Evolutionary conservation across 257 asterid genomes (phyloP).

Genomic region (Nicotiana obtusifolia): DNA sequence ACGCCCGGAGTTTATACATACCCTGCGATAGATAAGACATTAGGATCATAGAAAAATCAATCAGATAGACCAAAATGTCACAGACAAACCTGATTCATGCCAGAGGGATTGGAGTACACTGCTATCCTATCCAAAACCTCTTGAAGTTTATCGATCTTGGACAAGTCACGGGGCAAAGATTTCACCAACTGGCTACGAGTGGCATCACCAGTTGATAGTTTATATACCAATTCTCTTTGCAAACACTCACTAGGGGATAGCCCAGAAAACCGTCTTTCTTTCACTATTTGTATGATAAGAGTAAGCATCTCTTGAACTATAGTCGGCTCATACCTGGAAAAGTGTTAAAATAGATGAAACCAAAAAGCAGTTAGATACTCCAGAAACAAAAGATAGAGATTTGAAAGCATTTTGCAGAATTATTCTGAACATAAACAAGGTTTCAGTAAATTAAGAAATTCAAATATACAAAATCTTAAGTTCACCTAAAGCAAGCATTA

Average conservation of each 20-base stretch:
- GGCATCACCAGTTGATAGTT: conserved; percentile 80
- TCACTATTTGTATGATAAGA: conserved; percentile 79
- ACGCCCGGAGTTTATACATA: conserved; percentile 64
- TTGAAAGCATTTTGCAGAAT: not conserved
- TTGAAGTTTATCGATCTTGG: conserved; percentile 71
- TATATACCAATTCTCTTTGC: conserved; percentile 73
- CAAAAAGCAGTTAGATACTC: not conserved
- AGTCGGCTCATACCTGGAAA: conserved; percentile 68
- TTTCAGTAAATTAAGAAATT: conserved; percentile 6
- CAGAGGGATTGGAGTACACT: conserved; percentile 85
- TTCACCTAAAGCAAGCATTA: not conserved
- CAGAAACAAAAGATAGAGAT: not conserved
- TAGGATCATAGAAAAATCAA: conserved; percentile 4
- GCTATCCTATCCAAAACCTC: conserved; percentile 74
- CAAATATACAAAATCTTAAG: not conserved
- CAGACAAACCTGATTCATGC: conserved; percentile 82
- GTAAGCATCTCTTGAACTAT: conserved; percentile 83
- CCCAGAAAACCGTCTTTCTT: conserved; percentile 93
- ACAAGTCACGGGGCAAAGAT: conserved; percentile 83
- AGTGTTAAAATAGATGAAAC: not conserved
- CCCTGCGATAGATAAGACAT: conserved; percentile 51
- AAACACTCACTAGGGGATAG: conserved; percentile 68
- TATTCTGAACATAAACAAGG: not conserved
- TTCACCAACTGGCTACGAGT: conserved; percentile 93
- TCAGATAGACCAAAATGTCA: not conserved